A percentile compares a stretch with the other conserved stretches of the same genome.
Conservation (phyloP, 495 filamentous ascomycete species). For the Podospora pseudopauciseta region DNA sequence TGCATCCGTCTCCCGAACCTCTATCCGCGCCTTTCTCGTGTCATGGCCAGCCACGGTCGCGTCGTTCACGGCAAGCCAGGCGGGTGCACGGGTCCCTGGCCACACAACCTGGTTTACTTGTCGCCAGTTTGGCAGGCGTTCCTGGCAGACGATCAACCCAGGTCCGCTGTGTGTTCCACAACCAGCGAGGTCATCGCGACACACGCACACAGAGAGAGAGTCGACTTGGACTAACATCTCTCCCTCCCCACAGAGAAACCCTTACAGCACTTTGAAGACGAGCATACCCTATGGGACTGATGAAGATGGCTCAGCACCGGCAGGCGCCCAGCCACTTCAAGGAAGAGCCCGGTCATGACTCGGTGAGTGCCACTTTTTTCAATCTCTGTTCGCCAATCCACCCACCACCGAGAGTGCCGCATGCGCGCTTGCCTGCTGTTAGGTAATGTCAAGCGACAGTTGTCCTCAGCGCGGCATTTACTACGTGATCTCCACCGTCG, state of each 20-base stretch:
- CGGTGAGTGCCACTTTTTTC: slow-evolving; percentile 33
- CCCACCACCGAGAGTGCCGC: slow-evolving; percentile 17
- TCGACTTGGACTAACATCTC: slow-evolving; percentile 13
- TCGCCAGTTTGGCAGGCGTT: slow-evolving; percentile 19
- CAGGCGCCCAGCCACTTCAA: slow-evolving; percentile 39
- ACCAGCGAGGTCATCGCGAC: not conserved
- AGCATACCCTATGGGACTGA: slow-evolving; percentile 35
- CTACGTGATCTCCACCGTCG: slow-evolving; percentile 1
- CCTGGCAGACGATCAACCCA: slow-evolving; percentile 23
- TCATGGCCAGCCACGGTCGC: not conserved
- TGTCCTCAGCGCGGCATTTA: slow-evolving; percentile 9
- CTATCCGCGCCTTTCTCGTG: not conserved
- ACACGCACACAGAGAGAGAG: not conserved
- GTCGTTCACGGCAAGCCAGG: not conserved
- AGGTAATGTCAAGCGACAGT: slow-evolving; percentile 12
- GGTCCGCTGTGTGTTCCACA: slow-evolving; percentile 24
- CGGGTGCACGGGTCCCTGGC: slow-evolving; percentile 23
- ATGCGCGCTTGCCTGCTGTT: not conserved
- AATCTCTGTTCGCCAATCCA: slow-evolving; percentile 9
- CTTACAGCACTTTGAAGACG: slow-evolving; percentile 1
- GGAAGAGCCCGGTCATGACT: slow-evolving; percentile 37
- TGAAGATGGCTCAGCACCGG: slow-evolving; percentile 39
- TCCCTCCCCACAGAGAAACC: not conserved
- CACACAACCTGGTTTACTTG: slow-evolving; percentile 28
- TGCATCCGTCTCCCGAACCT: slow-evolving; percentile 4